Evolutionary conservation across 495 filamentous ascomycete species (phyloP).

Genomic region (Talaromyces ruber): DNA sequence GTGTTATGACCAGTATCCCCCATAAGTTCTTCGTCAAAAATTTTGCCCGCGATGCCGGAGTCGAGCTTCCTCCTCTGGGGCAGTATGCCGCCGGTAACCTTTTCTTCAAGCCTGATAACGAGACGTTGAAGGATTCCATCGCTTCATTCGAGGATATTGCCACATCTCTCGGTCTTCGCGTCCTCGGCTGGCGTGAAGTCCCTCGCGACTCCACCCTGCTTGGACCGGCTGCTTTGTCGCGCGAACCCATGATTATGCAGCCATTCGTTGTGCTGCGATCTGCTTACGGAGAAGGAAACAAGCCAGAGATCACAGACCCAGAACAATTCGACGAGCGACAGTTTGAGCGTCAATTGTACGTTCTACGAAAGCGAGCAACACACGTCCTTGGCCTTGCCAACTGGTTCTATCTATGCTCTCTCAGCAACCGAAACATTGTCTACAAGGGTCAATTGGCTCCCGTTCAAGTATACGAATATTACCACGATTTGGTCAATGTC

Average conservation of each 20-base stretch:
- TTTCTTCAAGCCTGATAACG: constrained; percentile 95
- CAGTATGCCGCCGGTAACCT: constrained; percentile 97
- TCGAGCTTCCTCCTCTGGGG: constrained; percentile 77
- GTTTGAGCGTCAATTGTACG: constrained; percentile 91
- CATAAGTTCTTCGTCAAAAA: constrained; percentile 99
- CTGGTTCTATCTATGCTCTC: constrained; percentile 98
- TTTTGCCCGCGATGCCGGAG: constrained; percentile 81
- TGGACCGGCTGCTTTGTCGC: constrained; percentile 84
- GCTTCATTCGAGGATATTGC: constrained; percentile 87
- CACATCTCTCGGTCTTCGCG: constrained; percentile 74
- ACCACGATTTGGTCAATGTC: constrained; percentile 92
- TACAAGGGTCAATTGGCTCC: constrained; percentile 98
- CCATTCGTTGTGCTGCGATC: constrained; percentile 87
- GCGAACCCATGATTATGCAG: constrained; percentile 91
- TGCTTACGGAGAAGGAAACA: constrained; percentile 78
- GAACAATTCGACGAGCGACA: constrained; percentile 73
- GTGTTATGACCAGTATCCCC: constrained; percentile 98
- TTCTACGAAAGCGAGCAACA: constrained; percentile 90
- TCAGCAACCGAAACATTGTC: constrained; percentile 98
- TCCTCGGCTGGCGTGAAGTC: constrained; percentile 95
- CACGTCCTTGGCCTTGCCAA: constrained; percentile 93
- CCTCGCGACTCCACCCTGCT: constrained; percentile 88
- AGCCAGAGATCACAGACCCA: constrained; percentile 70
- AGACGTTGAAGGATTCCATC: constrained; percentile 80
- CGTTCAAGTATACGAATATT: constrained; percentile 98